Evolutionary conservation across 2,329 filamentous ascomycete species (phyloP).

Genomic region (Verticillium nubilum): DNA sequence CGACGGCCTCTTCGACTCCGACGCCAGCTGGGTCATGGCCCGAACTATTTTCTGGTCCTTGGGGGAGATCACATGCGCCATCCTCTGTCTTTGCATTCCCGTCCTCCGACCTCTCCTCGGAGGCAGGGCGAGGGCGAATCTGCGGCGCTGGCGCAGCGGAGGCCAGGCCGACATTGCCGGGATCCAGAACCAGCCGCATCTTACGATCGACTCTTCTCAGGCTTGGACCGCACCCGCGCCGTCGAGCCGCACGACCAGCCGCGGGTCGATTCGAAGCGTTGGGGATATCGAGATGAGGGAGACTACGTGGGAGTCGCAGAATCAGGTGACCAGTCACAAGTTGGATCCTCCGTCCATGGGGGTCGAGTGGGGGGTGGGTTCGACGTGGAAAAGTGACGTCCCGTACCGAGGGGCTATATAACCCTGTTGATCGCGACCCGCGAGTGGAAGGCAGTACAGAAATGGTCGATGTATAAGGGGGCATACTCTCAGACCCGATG

Average conservation of each 20-base stretch:
- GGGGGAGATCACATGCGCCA: conserved; percentile 31
- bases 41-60: conserved; percentile 29
- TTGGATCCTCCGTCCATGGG: not conserved
- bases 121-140: not conserved
- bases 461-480: too few relatives aligned
- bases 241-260: not conserved
- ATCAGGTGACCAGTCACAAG: not conserved
- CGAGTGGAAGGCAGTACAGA: not conserved
- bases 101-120: conserved; percentile 26
- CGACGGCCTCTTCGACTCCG: conserved; percentile 17
- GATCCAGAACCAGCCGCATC: not conserved
- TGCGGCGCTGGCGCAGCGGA: not conserved
- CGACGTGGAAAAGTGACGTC: not conserved
- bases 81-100: conserved; percentile 33
- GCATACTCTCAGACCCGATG: too few relatives aligned
- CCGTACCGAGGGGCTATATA: not conserved
- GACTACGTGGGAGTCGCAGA: not conserved
- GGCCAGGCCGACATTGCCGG: not conserved
- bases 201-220: not conserved
- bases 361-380: not conserved
- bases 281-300: not conserved
- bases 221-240: not conserved
- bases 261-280: not conserved
- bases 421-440: too few relatives aligned
- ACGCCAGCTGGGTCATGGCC: conserved; percentile 25